These are phyloP conservation scores for Petunia secreta DNA, from an alignment of 257 asterid genomes.

Conservation along the genomic window DNA sequence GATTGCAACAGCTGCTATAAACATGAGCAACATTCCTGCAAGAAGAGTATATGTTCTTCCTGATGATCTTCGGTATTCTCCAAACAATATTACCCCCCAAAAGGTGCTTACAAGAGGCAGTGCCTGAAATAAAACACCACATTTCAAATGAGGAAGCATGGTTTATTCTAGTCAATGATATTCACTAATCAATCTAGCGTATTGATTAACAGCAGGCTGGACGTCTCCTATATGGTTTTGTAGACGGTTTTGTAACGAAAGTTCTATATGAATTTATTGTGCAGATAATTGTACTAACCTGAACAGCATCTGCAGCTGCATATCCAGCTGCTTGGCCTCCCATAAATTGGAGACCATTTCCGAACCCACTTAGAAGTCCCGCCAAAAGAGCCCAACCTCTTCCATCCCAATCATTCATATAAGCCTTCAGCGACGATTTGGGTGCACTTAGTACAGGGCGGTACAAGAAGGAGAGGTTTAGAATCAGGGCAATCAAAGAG, in stretches of 20 bases:
- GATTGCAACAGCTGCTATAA: slow-evolving; percentile 75
- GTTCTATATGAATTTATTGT: not conserved
- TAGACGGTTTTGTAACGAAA: not conserved
- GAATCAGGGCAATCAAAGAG: slow-evolving; percentile 68
- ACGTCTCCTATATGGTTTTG: no score
- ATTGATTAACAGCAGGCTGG: not conserved
- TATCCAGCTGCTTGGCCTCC: slow-evolving; percentile 99
- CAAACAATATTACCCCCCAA: slow-evolving; percentile 81
- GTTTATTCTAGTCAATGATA: not conserved
- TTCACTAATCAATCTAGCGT: not conserved
- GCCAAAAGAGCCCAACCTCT: slow-evolving; percentile 91
- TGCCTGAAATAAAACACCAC: slow-evolving; percentile 56
- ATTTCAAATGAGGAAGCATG: not conserved
- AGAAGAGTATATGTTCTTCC: slow-evolving; percentile 67
- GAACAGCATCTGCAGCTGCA: slow-evolving; percentile 99
- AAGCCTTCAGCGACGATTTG: slow-evolving; percentile 67
- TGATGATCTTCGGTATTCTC: slow-evolving; percentile 83
- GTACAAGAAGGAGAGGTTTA: slow-evolving; percentile 71
- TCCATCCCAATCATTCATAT: slow-evolving; percentile 78
- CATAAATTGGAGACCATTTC: slow-evolving; percentile 97
- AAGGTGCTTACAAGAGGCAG: slow-evolving; percentile 94
- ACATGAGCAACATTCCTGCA: slow-evolving; percentile 74
- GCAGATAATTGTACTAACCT: slow-evolving; percentile 46
- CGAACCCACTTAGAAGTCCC: slow-evolving; percentile 85
- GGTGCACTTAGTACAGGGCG: slow-evolving; percentile 69